Evolutionary conservation across 305 asterid species (phyloP).

Genomic region (Coffea humblotiana): DNA sequence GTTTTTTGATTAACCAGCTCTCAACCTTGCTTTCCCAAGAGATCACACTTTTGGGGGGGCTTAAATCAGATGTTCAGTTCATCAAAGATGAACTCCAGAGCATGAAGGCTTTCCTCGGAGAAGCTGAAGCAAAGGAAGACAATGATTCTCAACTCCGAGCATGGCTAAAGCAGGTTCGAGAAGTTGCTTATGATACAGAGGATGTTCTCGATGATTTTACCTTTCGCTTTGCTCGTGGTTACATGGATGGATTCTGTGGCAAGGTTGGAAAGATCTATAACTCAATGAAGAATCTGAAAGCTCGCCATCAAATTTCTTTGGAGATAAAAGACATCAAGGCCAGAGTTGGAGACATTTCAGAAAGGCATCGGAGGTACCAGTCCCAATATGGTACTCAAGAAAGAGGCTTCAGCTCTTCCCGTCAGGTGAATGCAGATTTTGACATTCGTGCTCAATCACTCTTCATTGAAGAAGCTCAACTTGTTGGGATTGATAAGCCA

Average conservation of each 20-base stretch:
- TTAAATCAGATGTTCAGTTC: conserved; percentile 21
- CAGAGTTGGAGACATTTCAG: conserved; percentile 20
- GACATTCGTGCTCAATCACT: conserved; percentile 22
- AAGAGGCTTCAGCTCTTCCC: conserved; percentile 5
- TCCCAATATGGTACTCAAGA: conserved; percentile 10
- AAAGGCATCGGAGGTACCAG: conserved; percentile 29
- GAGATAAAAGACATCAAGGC: conserved; percentile 27
- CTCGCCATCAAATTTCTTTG: conserved; percentile 18
- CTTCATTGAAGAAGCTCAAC: conserved; percentile 14
- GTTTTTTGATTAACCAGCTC: conserved; percentile 24
- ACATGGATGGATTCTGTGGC: conserved; percentile 1
- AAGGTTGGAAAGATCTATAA: conserved; percentile 7
- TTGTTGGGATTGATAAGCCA: conserved; percentile 23
- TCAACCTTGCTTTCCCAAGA: conserved; percentile 25
- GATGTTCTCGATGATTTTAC: conserved; percentile 38
- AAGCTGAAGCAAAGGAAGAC: conserved; percentile 28
- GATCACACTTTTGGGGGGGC: conserved; percentile 16
- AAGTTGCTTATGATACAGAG: conserved; percentile 33
- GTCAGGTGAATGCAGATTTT: background rate
- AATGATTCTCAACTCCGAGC: conserved; percentile 20
- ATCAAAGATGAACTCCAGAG: conserved; percentile 37
- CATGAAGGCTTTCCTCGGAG: conserved; percentile 33
- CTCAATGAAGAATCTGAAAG: conserved; percentile 15
- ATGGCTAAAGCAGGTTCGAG: conserved; percentile 41
- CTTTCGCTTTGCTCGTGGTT: background rate